Evolutionary conservation across 225 moss, liverwort and hornwort species (phyloP), one percentile per base, ranked within the genome.

Genomic region (Pleurozium schreberi): DNA sequence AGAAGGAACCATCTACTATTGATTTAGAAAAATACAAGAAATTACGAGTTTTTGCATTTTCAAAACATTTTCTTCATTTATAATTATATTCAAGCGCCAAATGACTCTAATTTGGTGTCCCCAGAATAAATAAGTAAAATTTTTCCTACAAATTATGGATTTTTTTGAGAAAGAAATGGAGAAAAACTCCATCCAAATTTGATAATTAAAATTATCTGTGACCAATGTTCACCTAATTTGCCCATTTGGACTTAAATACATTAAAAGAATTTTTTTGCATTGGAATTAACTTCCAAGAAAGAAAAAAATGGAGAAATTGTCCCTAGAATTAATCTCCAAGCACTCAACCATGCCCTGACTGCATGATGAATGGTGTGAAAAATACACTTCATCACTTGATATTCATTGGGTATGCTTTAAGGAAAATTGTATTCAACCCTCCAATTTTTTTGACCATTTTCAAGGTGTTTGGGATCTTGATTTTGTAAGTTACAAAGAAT

Each of bases 21-120:
- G 7, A 7, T 68, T n/a, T 6, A n/a, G 2, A n/a, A 68, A 9
- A n/a, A n/a, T 23, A n/a, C 4, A 68, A 68, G 2, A 68, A 68
- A 22, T 23, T 0, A 1, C 2, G 1, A 11, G 0, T 22, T n/a
- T 25, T 20, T 38, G 6, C n/a, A 67, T n/a, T 12, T 36, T n/a
- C 11, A n/a, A 67, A 22, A n/a, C 5, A 22, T 67, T 67, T 67
- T 34, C 1, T 20, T 21, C 6, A n/a, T 67, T 21, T 21, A 0
- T 20, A 0, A 38, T 21, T 66, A 16, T 38, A 0, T 12, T 67
- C 3, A 22, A n/a, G 36, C 5, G 36, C 66, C 66, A 68, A 21
- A n/a, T n/a, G 12, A 6, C 12, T 68, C 12, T n/a, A 21, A 22
- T n/a, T 68, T 18, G 4, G 4, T 6, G 2, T 6, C 12, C 20